Evolutionary conservation across 1,284 basidiomycete genomes (phyloP), one percentile per base, ranked within the genome.

Genomic region (Fomes fomentarius): DNA sequence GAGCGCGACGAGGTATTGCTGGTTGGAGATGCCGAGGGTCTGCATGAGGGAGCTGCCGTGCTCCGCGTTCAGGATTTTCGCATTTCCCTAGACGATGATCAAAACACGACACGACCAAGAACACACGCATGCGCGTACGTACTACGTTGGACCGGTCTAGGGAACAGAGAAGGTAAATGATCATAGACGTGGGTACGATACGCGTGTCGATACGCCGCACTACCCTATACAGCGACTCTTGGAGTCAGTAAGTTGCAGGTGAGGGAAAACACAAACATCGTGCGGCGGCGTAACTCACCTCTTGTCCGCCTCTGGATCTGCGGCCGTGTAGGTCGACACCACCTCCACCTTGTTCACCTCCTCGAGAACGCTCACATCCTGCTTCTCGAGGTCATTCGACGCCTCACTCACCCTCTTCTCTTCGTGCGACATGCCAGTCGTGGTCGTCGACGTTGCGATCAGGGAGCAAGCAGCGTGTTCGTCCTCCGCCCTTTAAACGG

Each of bases 141-240:
- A 70, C 73, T 28, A 74, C 70, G 43, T 74, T 74, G 2, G 71
- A 69, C 15, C 73, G 64, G 50, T 75, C 73, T 19, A 75, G 57
- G 50, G 67, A 73, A 50, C 66, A 70, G 3, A 74, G 60, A 31
- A 74, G 57, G 44, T 74, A 73, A 12, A 74, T 73, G 30, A 67
- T 48, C 66, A 67, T 66, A 4, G 64, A 58, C 14, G 55, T 52
- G 3, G 66, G 66, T 8, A 67, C 47, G 7, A 67, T 55, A 10
- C 62, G 60, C 34, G 63, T 26, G 45, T 68, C 66, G 17, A 68
- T 62, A 11, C 61, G 60, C 25, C 62, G 45, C 14, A 67, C 59
- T 14, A 67, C 57, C 42, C 66, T 67, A 38, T 19, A 7, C 21
- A 24, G 11, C 38, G 3, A 28, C 3, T n/a, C 17, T n/a, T 10